Conservation (phyloP, 2,329 filamentous ascomycete species). For the Fusarium sp. region DNA sequence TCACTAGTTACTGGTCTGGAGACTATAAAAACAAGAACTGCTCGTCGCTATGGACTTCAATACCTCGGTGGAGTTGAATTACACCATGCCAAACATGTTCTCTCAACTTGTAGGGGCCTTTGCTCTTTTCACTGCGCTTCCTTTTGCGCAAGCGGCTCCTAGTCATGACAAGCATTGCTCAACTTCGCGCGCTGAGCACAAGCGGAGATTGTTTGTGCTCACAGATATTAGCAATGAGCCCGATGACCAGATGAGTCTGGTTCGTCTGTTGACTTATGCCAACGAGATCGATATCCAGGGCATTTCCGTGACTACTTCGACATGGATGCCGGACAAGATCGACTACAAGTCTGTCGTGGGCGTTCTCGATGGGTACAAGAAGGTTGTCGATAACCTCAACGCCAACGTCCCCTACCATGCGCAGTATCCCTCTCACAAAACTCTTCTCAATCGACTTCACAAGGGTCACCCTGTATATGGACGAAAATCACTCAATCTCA, state of each 20-base stretch:
- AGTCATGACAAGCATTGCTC: neutral
- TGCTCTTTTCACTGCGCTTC: neutral
- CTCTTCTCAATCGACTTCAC: neutral
- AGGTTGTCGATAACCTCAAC: conserved; percentile 49
- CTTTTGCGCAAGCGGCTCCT: neutral
- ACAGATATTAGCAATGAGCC: conserved; percentile 62
- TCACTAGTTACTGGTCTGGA: neutral
- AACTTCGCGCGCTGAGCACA: conserved; percentile 19
- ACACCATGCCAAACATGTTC: conserved; percentile 4
- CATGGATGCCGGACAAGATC: conserved; percentile 56
- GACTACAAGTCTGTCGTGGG: conserved; percentile 50
- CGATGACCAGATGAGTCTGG: conserved; percentile 59
- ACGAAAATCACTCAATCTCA: conserved; percentile 32
- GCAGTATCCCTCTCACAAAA: conserved; percentile 5
- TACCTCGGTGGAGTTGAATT: neutral
- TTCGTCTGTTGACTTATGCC: conserved; percentile 58
- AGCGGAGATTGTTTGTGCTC: conserved; percentile 56
- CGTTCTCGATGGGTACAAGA: conserved; percentile 9
- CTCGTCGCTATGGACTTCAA: neutral
- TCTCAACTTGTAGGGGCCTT: conserved; percentile 22
- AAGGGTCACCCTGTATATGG: conserved; percentile 41
- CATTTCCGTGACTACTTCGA: conserved; percentile 60
- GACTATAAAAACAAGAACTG: neutral
- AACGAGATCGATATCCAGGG: conserved; percentile 61
- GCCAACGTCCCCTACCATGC: conserved; percentile 2